phyloP scores from a whole-genome alignment of 371 early-diverging fungal genomes.

The Mortierella sp. region DNA sequence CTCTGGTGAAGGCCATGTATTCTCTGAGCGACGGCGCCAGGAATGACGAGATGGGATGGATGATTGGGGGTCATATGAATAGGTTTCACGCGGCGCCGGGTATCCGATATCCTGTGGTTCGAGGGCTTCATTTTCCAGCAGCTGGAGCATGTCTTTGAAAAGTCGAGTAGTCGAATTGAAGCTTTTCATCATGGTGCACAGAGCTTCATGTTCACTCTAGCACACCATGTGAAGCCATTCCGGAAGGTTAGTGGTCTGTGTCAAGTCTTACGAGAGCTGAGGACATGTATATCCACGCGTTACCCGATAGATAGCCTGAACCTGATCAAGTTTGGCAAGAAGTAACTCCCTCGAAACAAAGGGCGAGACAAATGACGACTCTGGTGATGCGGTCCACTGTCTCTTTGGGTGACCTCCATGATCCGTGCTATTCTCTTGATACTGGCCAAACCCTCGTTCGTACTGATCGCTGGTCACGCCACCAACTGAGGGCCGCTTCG shows the following conservation, averaged over 20 bases:
- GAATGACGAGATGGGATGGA: not conserved
- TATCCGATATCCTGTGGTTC: not conserved
- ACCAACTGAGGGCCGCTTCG: too few relatives aligned
- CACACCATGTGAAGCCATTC: not conserved
- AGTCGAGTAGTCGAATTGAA: slow-evolving; percentile 13
- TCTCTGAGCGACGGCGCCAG: too few relatives aligned
- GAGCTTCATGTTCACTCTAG: slow-evolving; percentile 15
- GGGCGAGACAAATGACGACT: not conserved
- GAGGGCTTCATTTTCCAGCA: slow-evolving; percentile 1
- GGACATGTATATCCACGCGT: not conserved
- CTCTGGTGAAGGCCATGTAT: too few relatives aligned
- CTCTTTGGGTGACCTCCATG: not conserved
- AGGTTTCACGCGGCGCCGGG: not conserved
- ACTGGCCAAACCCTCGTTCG: not conserved
- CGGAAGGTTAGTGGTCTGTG: too few relatives aligned
- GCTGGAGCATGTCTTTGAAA: slow-evolving; percentile 10
- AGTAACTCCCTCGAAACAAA: not conserved
- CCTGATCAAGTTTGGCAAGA: slow-evolving; percentile 1
- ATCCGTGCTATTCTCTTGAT: not conserved
- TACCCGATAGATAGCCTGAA: slow-evolving; percentile 13
- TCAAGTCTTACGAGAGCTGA: not conserved
- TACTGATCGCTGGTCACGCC: not conserved
- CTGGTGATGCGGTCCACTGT: not conserved
- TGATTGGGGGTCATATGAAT: not conserved
- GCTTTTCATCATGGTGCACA: slow-evolving; percentile 17